Conservation (phyloP, 75 land plant species). For the Picea glauca region DNA sequence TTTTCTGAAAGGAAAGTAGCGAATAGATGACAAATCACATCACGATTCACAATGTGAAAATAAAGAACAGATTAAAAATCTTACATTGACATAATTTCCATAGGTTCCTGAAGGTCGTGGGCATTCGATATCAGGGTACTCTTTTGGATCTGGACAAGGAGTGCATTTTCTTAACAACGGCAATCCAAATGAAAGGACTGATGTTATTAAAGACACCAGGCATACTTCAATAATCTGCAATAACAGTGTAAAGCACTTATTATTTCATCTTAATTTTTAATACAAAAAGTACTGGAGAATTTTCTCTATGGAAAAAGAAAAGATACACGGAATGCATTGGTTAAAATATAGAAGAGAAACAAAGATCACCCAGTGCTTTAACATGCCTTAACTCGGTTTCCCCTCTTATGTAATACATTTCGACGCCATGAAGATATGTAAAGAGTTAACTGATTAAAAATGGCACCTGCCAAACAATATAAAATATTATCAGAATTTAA, state of each 20-base stretch:
- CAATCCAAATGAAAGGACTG: conserved; percentile 85
- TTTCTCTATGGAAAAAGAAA: neutral
- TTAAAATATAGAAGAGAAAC: neutral
- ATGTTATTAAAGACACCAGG: conserved; percentile 80
- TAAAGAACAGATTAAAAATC: conserved; percentile 18
- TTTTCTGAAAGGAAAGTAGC: neutral
- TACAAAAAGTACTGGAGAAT: neutral
- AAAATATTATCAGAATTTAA: neutral
- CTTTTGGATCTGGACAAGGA: conserved; percentile 76
- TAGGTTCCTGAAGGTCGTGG: conserved; percentile 86
- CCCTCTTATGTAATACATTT: conserved; percentile 84
- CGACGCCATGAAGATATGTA: conserved; percentile 83
- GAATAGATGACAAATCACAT: neutral
- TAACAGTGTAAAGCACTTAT: conserved; percentile 4
- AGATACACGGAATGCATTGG: neutral
- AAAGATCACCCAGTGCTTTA: neutral
- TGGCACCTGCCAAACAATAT: conserved; percentile 58
- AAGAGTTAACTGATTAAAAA: conserved; percentile 91
- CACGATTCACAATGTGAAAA: too few species aligned
- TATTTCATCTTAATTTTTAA: neutral
- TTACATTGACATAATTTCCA: conserved; percentile 97
- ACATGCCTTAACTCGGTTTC: conserved; percentile 82
- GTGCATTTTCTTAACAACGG: conserved; percentile 91
- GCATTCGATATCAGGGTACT: conserved; percentile 75
- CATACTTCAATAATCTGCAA: conserved; percentile 88